phyloP scores from a whole-genome alignment of 306 rosid species.

The Dryas alaskensis region DNA sequence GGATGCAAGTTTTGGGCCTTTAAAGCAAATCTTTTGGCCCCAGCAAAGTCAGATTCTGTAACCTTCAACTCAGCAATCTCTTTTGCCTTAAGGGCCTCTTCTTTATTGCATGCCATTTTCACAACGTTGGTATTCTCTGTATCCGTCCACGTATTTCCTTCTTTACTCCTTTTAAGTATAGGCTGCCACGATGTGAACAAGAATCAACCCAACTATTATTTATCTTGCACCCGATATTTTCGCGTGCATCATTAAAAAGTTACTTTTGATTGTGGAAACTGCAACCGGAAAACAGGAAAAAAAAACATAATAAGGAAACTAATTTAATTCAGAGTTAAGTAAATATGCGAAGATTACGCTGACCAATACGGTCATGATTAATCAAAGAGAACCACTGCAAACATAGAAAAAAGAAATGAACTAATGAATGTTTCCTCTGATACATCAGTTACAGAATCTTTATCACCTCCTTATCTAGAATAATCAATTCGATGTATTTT shows the following conservation, averaged over 20 bases:
- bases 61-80: slow-evolving; percentile 67
- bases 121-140: slow-evolving; percentile 25
- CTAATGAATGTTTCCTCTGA: slow-evolving; percentile 19
- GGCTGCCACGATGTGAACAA: slow-evolving; percentile 19
- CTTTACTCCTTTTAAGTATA: slow-evolving; percentile 23
- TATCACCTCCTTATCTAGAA: neutral
- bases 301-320: slow-evolving; percentile 27
- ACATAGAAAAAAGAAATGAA: slow-evolving; percentile 6
- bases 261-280: slow-evolving; percentile 28
- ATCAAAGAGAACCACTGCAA: slow-evolving; percentile 20
- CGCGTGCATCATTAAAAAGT: slow-evolving; percentile 22
- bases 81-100: slow-evolving; percentile 52
- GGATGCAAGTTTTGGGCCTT: slow-evolving; percentile 65
- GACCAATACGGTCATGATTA: neutral
- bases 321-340: slow-evolving; percentile 30
- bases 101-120: slow-evolving; percentile 64
- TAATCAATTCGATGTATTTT: neutral
- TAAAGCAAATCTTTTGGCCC: slow-evolving; percentile 59
- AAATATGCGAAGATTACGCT: slow-evolving; percentile 6
- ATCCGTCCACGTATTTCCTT: slow-evolving; percentile 17
- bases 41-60: slow-evolving; percentile 33
- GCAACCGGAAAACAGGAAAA: slow-evolving; percentile 19
- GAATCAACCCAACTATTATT: slow-evolving; percentile 15
- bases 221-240: slow-evolving; percentile 20
- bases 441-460: slow-evolving; percentile 27